Base-by-base conservation (phyloP, 768 basidiomycete genomes). In the Suillus hirtellus region DNA sequence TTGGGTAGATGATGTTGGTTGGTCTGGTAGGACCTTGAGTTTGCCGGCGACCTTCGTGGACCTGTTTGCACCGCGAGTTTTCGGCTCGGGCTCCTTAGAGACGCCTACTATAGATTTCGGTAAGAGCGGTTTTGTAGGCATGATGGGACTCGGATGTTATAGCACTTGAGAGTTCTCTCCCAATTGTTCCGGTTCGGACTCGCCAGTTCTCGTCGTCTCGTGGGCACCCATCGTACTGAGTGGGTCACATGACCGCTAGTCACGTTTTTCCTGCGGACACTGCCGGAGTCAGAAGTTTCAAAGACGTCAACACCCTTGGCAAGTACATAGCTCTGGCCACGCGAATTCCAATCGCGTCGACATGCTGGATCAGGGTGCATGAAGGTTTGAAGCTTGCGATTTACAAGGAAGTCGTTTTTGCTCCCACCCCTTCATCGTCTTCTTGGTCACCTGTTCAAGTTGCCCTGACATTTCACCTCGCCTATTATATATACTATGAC, bases 1-100 rank as follows among this genome's bases (percentile, higher is more conserved):
- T 21, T 46, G 64, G 8, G 43, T 64, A 27, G 40, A 62, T 44
- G 81, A 78, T 40, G 91, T 89, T 7, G 89, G 91, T 70, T 94
- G 89, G 71, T 95, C 93, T 55, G 93, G 93, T 37, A 95, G 81
- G 17, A 95, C 91, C 71, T 95, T 94, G 67, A 95, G 85, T 73
- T 95, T 95, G 50, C 92, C 91, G 14, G 89, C 88, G 10, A 89
- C 85, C 72, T 93, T 93, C 0, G 91, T 92, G 21, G 89, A 87
- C 66, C 91, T 81, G 68, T 92, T 91, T 15, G 90, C 89, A 0
- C 90, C 89, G 60, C 90, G 82, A 24, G 81, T 76, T 68, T 89
- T 91, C 12, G 79, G 73, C 4, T 56, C 67, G 1, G 54, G 46
- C 1, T 61, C 46, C 58, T 37, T 67, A 40, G 10, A 69, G 49